Evolutionary conservation across 345 rosid species (phyloP), one percentile per base, ranked within the genome.

Genomic region (Hibiscus tridactylites): DNA sequence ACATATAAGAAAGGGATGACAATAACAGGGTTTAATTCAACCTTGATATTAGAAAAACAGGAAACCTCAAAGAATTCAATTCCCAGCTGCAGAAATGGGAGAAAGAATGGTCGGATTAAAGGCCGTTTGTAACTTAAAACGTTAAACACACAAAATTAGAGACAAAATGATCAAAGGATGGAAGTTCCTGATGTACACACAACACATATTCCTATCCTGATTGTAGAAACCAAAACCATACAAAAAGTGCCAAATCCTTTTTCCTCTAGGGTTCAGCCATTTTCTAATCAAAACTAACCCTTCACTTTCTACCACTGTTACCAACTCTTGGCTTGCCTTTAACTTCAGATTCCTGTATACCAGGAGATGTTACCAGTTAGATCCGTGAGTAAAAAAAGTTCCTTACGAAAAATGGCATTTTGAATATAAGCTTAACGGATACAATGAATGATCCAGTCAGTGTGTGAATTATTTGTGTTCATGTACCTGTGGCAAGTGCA

Each of bases 251-350:
- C 19, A 44, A 56, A 17, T 56, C 50, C 65, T 37, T 58, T 53
- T 47, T 9, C 42, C 42, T 37, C 39, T 35, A 35, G 6, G 39
- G 39, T 35, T 35, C 39, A 5, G 39, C 6, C 39, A 35, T 35
- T 35, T 35, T 2, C 13, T 52, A 44, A 37, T 6, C 12, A n/a
- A 9, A 21, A 49, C 7, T 39, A 60, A 49, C 66, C 74, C 65
- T 49, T 86, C 81, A 86, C 75, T 83, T 88, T 74, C 93, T 81
- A 35, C 81, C 83, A 9, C 81, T 68, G 44, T 88, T 64, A 44
- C 82, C 86, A 8, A 71, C 86, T 72, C 92, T 83, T 3, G 96
- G 98, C 79, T 91, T 91, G 24, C 87, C 91, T 81, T 91, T 93
- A 24, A 93, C 98, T 75, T 93, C 98, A 2, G 73, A 26, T 58